These are phyloP conservation scores for Phytophthora sansomeana DNA, from an alignment of 352 stramenopile genomes.

Conservation along the genomic window DNA sequence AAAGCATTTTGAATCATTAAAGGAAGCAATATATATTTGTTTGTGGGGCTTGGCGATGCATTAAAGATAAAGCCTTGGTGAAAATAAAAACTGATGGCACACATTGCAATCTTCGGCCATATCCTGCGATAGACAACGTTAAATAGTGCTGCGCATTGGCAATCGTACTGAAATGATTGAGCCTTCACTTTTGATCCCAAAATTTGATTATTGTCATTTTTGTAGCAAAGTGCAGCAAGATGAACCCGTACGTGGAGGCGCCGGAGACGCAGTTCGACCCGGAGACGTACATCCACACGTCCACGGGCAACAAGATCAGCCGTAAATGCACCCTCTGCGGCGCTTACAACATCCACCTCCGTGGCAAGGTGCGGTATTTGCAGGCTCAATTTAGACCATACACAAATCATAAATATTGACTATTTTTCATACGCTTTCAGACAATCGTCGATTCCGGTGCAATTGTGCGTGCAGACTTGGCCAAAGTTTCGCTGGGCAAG, in stretches of 20 bases:
- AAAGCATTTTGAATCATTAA: too few relatives aligned
- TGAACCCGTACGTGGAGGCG: constrained; percentile 71
- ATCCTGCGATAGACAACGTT: too few relatives aligned
- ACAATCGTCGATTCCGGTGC: constrained; percentile 77
- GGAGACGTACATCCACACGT: constrained; percentile 72
- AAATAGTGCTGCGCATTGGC: too few relatives aligned
- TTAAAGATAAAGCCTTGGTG: too few relatives aligned
- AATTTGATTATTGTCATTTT: background rate
- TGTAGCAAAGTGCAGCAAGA: constrained; percentile 10
- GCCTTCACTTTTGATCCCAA: background rate
- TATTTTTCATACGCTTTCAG: constrained; percentile 26
- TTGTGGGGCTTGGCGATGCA: too few relatives aligned
- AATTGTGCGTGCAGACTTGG: constrained; percentile 84
- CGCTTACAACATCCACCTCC: constrained; percentile 79
- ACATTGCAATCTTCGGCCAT: too few relatives aligned
- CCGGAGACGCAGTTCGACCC: constrained; percentile 59
- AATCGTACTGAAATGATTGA: background rate
- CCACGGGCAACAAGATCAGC: constrained; percentile 78
- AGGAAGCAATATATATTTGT: too few relatives aligned
- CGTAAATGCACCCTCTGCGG: constrained; percentile 68
- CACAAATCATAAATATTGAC: background rate
- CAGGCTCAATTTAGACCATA: background rate
- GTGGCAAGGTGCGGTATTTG: constrained; percentile 55
- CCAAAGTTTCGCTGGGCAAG: constrained; percentile 84
- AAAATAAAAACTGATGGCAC: too few relatives aligned